Conservation (phyloP, 2,329 filamentous ascomycete genomes). For the Colletotrichum cuscutae region DNA sequence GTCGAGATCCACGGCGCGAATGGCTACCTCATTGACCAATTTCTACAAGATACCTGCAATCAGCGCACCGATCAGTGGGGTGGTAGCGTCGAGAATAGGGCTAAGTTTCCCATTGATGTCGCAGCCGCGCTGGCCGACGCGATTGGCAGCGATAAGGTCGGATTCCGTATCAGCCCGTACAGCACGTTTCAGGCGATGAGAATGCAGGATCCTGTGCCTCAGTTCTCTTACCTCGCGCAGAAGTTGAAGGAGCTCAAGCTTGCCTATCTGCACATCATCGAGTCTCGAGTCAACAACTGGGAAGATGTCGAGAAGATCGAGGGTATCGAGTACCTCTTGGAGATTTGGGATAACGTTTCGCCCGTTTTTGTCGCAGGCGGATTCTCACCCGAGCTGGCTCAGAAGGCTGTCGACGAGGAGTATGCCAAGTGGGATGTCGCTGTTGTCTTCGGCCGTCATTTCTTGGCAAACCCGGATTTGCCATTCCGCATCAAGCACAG, state of each 20-base stretch:
- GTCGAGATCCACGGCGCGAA: slow-evolving; percentile 71
- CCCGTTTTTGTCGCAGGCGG: slow-evolving; percentile 49
- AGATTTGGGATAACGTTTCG: slow-evolving; percentile 43
- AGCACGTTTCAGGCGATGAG: slow-evolving; percentile 71
- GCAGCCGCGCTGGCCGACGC: slow-evolving; percentile 49
- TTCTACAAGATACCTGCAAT: slow-evolving; percentile 63
- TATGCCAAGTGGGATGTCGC: slow-evolving; percentile 44
- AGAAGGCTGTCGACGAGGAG: slow-evolving; percentile 42
- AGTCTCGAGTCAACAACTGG: slow-evolving; percentile 61
- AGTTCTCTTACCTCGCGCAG: slow-evolving; percentile 68
- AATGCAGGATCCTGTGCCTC: slow-evolving; percentile 70
- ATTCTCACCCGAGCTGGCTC: slow-evolving; percentile 40
- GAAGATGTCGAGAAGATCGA: slow-evolving; percentile 50
- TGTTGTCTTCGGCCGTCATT: slow-evolving; percentile 47
- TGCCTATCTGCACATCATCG: slow-evolving; percentile 71
- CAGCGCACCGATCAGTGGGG: slow-evolving; percentile 62
- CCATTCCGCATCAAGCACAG: slow-evolving; percentile 41
- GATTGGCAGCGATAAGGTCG: slow-evolving; percentile 62
- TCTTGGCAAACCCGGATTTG: slow-evolving; percentile 45
- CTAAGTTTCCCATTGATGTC: slow-evolving; percentile 63
- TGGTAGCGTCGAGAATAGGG: slow-evolving; percentile 62
- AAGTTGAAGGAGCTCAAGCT: slow-evolving; percentile 63
- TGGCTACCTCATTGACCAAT: slow-evolving; percentile 72
- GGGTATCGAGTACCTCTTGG: slow-evolving; percentile 45
- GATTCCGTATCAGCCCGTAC: slow-evolving; percentile 70